Evolutionary conservation across 2,329 filamentous ascomycete genomes (phyloP).

Genomic region (Capronia epimyces): DNA sequence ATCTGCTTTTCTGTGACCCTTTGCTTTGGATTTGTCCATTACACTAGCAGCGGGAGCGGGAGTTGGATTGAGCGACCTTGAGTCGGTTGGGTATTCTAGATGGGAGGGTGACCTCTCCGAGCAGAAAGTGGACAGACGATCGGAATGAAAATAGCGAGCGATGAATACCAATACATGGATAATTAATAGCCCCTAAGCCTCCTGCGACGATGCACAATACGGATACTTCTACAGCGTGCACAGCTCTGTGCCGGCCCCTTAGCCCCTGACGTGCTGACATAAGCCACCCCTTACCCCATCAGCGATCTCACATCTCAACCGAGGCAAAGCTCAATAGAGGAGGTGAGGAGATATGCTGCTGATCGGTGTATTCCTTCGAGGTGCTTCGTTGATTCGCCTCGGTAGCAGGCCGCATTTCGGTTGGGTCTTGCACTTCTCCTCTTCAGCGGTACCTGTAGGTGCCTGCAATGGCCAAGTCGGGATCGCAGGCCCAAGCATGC

Average conservation of each 20-base stretch:
- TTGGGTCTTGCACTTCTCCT: not conserved
- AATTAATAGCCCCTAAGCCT: no score
- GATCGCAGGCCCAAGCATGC: not conserved
- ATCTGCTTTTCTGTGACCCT: conserved; percentile 1
- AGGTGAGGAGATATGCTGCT: no score
- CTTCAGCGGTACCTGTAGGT: not conserved
- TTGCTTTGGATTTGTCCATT: conserved; percentile 3
- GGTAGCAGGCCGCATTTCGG: not conserved
- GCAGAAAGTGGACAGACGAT: not conserved
- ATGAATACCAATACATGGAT: not conserved
- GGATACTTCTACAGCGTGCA: no score
- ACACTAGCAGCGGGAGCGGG: conserved; percentile 1
- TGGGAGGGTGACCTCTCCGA: not conserved
- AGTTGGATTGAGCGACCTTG: conserved; percentile 1
- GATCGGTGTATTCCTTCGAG: not conserved
- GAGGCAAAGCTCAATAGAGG: not conserved
- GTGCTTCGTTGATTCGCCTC: not conserved
- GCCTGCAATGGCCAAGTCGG: no score
- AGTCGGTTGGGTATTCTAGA: not conserved
- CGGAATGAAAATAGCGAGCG: conserved; percentile 1
- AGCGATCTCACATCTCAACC: not conserved
- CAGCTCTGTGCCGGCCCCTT: not conserved
- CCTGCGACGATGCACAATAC: no score
- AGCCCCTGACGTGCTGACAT: not conserved
- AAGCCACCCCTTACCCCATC: not conserved